Conservation (phyloP, 192 early-diverging fungal genomes). For the Podila epigama region DNA sequence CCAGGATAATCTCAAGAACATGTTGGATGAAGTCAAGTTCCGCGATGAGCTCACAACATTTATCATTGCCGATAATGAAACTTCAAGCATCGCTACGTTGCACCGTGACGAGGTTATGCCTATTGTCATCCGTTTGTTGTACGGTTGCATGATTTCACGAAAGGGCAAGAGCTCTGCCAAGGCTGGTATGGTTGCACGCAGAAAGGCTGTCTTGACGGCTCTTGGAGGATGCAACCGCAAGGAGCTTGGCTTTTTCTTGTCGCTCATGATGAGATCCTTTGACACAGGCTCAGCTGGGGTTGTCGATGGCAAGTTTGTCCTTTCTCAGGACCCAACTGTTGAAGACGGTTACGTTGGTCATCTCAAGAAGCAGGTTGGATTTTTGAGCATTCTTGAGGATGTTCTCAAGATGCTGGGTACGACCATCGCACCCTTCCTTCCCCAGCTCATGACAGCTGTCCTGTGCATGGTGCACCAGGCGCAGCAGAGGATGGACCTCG, state of each 20-base stretch:
- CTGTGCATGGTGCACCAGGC: slow-evolving; percentile 77
- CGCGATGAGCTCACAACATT: slow-evolving; percentile 89
- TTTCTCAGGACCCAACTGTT: slow-evolving; percentile 39
- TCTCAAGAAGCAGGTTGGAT: slow-evolving; percentile 80
- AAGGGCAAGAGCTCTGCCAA: slow-evolving; percentile 79
- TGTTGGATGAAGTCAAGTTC: slow-evolving; percentile 88
- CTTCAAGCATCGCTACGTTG: slow-evolving; percentile 62
- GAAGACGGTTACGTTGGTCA: slow-evolving; percentile 25
- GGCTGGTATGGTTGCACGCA: slow-evolving; percentile 71
- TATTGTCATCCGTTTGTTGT: slow-evolving; percentile 82
- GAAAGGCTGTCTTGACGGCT: slow-evolving; percentile 85
- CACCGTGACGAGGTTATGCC: slow-evolving; percentile 79
- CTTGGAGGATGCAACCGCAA: slow-evolving; percentile 68
- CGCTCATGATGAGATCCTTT: slow-evolving; percentile 88
- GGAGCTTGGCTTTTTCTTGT: slow-evolving; percentile 77
- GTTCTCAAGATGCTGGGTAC: slow-evolving; percentile 83
- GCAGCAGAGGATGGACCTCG: slow-evolving; percentile 58
- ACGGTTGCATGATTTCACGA: slow-evolving; percentile 87
- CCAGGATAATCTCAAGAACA: slow-evolving; percentile 75
- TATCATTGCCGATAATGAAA: slow-evolving; percentile 67
- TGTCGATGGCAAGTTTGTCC: slow-evolving; percentile 49
- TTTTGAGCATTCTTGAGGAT: slow-evolving; percentile 81
- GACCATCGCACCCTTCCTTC: slow-evolving; percentile 74
- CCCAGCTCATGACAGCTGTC: slow-evolving; percentile 74
- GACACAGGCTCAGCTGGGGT: slow-evolving; percentile 53